Percentiles rank a stretch among this genome's conserved stretches.
phyloP scores from a whole-genome alignment of 768 basidiomycete genomes.

The Podaxis pistillaris region DNA sequence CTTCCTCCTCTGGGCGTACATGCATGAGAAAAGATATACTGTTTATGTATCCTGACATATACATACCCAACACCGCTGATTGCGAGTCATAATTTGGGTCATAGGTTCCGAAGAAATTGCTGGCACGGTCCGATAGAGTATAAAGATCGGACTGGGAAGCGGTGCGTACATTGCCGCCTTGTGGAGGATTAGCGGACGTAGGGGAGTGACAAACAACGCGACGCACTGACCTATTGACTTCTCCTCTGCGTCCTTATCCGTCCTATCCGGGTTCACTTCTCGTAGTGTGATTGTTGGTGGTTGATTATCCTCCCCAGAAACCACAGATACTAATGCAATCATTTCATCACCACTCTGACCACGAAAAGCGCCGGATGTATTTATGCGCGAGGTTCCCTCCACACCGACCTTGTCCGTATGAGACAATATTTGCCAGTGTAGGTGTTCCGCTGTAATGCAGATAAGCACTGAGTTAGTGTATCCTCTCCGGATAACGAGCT shows the following conservation, averaged over 20 bases:
- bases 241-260: slow-evolving; percentile 8
- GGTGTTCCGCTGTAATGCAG: background rate
- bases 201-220: too few species aligned
- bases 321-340: slow-evolving; percentile 12
- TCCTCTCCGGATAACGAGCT: background rate
- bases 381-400: slow-evolving; percentile 5
- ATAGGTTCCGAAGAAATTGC: slow-evolving; percentile 13
- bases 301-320: background rate
- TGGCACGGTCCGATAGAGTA: slow-evolving; percentile 16
- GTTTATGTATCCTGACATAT: background rate
- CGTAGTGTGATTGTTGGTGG: slow-evolving; percentile 2
- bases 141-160: slow-evolving; percentile 9
- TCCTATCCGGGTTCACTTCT: slow-evolving; percentile 2
- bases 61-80: slow-evolving; percentile 14
- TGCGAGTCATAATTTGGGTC: slow-evolving; percentile 20
- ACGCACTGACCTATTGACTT: slow-evolving; percentile 3
- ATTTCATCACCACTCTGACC: slow-evolving; percentile 15
- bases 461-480: background rate
- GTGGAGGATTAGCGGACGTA: background rate
- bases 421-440: slow-evolving; percentile 10
- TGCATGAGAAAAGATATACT: slow-evolving; percentile 3
- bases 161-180: slow-evolving; percentile 5
- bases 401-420: slow-evolving; percentile 3
- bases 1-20: slow-evolving; percentile 43
- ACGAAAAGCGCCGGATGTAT: background rate